Percentiles rank a stretch among this genome's conserved stretches.
These are phyloP conservation scores for Fusarium liriodendri DNA, from an alignment of 2,329 filamentous ascomycete genomes.

Conservation along the genomic window DNA sequence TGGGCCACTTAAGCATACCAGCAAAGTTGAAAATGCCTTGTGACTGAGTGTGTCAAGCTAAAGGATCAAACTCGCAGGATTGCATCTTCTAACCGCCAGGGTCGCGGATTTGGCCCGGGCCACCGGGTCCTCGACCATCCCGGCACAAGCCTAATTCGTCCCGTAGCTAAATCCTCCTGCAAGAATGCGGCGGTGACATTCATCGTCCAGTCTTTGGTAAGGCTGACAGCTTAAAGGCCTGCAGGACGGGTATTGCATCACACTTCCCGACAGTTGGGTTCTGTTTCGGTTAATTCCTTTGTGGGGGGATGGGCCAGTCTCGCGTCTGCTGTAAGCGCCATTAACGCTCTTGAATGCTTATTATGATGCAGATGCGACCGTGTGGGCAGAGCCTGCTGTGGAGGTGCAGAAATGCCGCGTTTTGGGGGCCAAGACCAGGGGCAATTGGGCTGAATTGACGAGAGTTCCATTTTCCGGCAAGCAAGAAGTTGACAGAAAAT, in stretches of 20 bases:
- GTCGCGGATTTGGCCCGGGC: neutral
- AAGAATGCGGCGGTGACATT: neutral
- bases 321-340: neutral
- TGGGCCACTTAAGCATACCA: neutral
- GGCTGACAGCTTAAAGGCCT: neutral
- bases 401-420: neutral
- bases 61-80: neutral
- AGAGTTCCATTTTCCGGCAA: neutral
- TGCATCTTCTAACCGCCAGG: neutral
- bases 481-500: neutral
- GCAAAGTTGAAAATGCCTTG: neutral
- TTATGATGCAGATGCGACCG: neutral
- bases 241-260: neutral
- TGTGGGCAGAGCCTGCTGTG: neutral
- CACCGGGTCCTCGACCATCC: neutral
- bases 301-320: neutral
- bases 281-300: neutral
- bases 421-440: neutral
- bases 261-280: neutral
- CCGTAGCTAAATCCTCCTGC: neutral
- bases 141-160: neutral
- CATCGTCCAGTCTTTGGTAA: neutral
- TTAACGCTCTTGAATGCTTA: neutral
- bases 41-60: neutral
- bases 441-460: neutral